Conservation (phyloP, 1,284 basidiomycete genomes). For the Sanghuangporus baumii region DNA sequence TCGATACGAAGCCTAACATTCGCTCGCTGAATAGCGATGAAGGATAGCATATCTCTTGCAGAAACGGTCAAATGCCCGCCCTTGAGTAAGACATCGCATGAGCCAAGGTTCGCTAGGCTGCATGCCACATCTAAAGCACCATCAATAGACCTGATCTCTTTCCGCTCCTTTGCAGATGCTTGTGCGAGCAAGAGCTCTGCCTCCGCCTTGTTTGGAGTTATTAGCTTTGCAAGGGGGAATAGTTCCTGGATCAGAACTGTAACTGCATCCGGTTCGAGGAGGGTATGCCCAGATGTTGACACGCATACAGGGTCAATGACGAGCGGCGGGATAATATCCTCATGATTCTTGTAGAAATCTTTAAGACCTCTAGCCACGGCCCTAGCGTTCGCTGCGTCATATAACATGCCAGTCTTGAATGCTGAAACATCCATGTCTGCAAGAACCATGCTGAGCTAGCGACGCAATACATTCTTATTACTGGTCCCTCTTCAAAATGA, state of each 20-base stretch:
- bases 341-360: conserved; percentile 28
- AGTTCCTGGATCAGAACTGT: conserved; percentile 54
- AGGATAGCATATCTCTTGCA: conserved; percentile 37
- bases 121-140: conserved; percentile 64
- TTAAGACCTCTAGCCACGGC: conserved; percentile 43
- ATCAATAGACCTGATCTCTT: conserved; percentile 41
- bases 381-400: conserved; percentile 43
- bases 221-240: conserved; percentile 66
- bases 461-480: background rate
- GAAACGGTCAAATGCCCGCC: conserved; percentile 73
- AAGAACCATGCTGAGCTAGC: conserved; percentile 69
- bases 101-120: conserved; percentile 45
- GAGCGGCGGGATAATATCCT: conserved; percentile 39
- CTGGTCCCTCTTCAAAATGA: background rate
- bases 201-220: conserved; percentile 89
- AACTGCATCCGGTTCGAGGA: conserved; percentile 69
- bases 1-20: conserved; percentile 21
- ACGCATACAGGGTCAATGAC: conserved; percentile 92
- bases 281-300: conserved; percentile 83
- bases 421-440: conserved; percentile 70
- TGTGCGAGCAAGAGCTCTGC: conserved; percentile 58
- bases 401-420: conserved; percentile 91
- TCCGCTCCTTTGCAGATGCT: conserved; percentile 7
- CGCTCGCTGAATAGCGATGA: conserved; percentile 27
- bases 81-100: conserved; percentile 73